phyloP scores from a whole-genome alignment of 805 yeast species.

The Zygoascus biomembranicola region DNA sequence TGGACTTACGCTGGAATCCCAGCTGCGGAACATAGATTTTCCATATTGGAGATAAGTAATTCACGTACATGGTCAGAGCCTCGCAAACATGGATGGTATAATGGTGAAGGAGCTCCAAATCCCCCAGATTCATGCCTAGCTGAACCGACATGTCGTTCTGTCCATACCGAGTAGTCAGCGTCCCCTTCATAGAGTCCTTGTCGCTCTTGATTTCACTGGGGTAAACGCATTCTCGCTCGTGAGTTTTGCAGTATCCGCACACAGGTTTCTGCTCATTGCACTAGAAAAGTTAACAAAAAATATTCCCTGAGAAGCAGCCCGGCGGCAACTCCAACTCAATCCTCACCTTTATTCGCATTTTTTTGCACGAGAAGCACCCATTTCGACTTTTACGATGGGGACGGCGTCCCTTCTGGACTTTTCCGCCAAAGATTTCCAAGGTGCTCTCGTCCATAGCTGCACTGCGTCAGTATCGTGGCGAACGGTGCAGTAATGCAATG shows the following conservation, averaged over 20 bases:
- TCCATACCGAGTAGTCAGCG: background rate
- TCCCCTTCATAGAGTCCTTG: background rate
- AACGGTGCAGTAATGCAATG: too few species aligned
- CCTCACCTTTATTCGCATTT: conserved; percentile 13
- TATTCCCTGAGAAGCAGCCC: background rate
- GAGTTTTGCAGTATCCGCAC: conserved; percentile 13
- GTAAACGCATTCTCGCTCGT: conserved; percentile 9
- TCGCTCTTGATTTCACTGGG: background rate
- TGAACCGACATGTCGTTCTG: background rate
- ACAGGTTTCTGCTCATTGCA: conserved; percentile 13
- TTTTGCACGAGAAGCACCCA: conserved; percentile 15
- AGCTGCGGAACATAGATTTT: background rate
- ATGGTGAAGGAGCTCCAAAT: conserved; percentile 3
- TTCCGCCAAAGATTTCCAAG: background rate
- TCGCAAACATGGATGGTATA: background rate
- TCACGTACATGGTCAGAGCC: background rate
- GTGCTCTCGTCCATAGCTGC: background rate
- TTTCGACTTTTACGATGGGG: conserved; percentile 8
- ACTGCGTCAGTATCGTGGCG: too few species aligned
- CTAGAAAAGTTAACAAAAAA: background rate
- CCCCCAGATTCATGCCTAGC: conserved; percentile 2
- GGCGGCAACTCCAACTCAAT: background rate
- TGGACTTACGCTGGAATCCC: conserved; percentile 1
- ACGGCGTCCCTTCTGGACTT: background rate
- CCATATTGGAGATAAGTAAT: background rate